Base-by-base conservation (phyloP, 306 rosid genomes). In the Pterocarpus santalinus region DNA sequence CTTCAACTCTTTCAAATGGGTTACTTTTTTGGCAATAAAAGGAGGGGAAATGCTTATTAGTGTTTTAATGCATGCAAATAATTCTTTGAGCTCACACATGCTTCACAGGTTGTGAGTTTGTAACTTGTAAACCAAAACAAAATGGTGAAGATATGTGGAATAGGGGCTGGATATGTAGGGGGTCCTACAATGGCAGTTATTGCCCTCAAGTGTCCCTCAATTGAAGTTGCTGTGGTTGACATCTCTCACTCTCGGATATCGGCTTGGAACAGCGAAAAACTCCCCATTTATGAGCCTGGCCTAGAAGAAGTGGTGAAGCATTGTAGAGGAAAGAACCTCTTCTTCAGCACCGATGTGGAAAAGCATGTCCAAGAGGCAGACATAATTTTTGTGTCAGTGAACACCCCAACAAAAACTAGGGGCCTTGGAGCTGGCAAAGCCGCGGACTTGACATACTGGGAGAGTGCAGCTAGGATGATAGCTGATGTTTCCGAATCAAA, bases 111-210 rank as follows among this genome's bases (percentile, higher is more conserved):
- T 83, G 65, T 47, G 70, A 83, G 68, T 38, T 22, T 22, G 28
- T 77, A 8, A 47, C 4, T 9, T 9, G 53, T 11, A 9, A 16
- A 62, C 43, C 79, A 57, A 8, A 69, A 75, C 69, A 83, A 86
- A 81, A 92, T 93, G 97, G 88, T 93, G 83, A 91, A 93, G 89
- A 87, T 93, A 15, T 93, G 94, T 73, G 93, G 97, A 78, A 90
- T 93, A 79, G 97, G 97, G 74, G 97, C 97, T 8, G 97, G 97
- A 6, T 93, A 91, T 38, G 94, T 93, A 7, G 97, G 97, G 33
- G 97, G 97, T 56, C 97, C 97, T 3, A 91, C 97, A 22, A 93
- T 91, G 97, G 94, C 94, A n/a, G 93, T 93, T 14, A 87, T 93
- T 17, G 97, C 97, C 12, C 88, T 90, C 58, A 93, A 91, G 69